These are phyloP conservation scores for Oemleria cerasiformis DNA, from an alignment of 306 rosid species.

Conservation along the genomic window DNA sequence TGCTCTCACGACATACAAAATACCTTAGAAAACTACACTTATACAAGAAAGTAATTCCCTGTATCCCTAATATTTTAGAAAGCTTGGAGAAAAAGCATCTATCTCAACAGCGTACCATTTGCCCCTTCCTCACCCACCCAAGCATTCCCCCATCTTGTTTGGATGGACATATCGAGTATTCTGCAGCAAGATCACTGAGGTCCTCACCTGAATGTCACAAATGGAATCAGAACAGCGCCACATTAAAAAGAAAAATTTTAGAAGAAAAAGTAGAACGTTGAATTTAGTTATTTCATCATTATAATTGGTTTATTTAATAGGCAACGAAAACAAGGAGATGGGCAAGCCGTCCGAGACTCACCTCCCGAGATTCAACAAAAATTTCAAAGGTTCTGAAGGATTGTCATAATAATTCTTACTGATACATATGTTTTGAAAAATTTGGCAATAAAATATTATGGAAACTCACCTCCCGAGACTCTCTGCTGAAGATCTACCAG, in stretches of 20 bases:
- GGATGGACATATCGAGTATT: conserved; percentile 82
- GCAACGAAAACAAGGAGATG: not conserved
- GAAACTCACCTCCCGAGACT: conserved; percentile 51
- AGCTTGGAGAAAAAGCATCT: conserved; percentile 11
- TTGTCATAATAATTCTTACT: not conserved
- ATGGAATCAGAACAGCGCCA: conserved; percentile 14
- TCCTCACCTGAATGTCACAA: conserved; percentile 68
- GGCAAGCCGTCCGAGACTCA: too few relatives aligned
- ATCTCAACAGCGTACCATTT: conserved; percentile 59
- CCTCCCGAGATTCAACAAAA: not conserved
- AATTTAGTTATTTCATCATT: conserved; percentile 1
- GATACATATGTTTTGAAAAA: not conserved
- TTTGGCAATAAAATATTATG: not conserved
- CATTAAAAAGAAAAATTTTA: not conserved
- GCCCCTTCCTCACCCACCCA: conserved; percentile 93
- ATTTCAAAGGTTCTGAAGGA: not conserved
- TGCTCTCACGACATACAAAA: not conserved
- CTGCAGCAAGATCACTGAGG: conserved; percentile 88
- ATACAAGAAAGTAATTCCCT: conserved; percentile 7
- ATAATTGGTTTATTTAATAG: not conserved
- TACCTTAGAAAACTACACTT: not conserved
- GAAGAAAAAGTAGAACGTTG: conserved; percentile 7
- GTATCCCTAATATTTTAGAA: conserved; percentile 5
- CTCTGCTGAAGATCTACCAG: conserved; percentile 68
- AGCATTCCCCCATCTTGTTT: conserved; percentile 93